These are phyloP conservation scores for Aegilops tauschii DNA, from an alignment of 176 grass and related monocot genomes.

Conservation along the genomic window DNA sequence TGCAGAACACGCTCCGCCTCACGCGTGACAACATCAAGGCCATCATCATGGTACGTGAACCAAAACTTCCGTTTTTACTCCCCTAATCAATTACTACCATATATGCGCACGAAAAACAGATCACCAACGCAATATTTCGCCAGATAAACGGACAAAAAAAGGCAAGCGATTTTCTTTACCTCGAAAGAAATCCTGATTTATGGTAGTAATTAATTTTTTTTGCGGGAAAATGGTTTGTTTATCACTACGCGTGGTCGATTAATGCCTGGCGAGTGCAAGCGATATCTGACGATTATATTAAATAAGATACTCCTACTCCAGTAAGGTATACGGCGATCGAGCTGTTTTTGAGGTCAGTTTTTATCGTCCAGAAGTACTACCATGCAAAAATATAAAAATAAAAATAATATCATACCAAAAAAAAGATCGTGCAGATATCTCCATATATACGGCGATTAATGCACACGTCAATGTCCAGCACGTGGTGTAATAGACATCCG, in stretches of 20 bases:
- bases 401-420: too few relatives aligned
- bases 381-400: too few relatives aligned
- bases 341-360: background rate
- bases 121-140: background rate
- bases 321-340: too few relatives aligned
- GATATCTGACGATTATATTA: background rate
- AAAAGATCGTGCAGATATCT: background rate
- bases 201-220: background rate
- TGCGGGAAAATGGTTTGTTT: too few relatives aligned
- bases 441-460: background rate
- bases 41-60: constrained; percentile 81
- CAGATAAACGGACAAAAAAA: background rate
- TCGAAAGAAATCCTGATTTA: background rate
- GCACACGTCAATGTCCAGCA: too few relatives aligned
- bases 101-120: background rate
- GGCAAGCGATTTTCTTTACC: background rate
- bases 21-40: constrained; percentile 88
- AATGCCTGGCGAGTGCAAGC: background rate
- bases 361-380: background rate
- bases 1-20: constrained; percentile 61
- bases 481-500: background rate
- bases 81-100: background rate
- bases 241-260: background rate
- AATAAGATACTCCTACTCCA: too few relatives aligned
- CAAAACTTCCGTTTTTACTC: background rate